Base-by-base conservation (phyloP, 192 early-diverging fungal species). In the Coemansia guatemalensis region DNA sequence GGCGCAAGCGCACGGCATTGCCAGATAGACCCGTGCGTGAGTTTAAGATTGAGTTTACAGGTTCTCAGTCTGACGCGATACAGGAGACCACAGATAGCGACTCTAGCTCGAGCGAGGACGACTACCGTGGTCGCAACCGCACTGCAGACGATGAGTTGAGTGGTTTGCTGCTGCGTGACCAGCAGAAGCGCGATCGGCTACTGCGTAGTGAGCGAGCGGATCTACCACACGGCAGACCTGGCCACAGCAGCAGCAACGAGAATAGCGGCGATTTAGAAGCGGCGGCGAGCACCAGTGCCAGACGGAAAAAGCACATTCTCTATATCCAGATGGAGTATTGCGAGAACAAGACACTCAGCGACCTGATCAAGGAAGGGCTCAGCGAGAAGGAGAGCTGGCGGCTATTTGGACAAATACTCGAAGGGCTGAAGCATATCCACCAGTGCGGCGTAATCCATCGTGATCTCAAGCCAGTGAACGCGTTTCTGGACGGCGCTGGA, bases 301-400 rank as follows among this genome's bases (percentile, higher is more conserved):
- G 33, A 20, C 55, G 54, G 12, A 65, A 76, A 49, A 58, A 62
- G 12, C 67, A 65, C 29, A 60, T 56, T 22, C 39, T 65, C 30
- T 68, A 96, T 63, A 98, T 98, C 53, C 95, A 98, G 71, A 98
- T 98, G 95, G 94, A 98, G 77, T 98, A 96, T 68, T 98, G 95
- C 69, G 95, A 98, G 67, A 88, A 93, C 55, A 92, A 93, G 61
- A 96, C 96, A 0, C 75, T 98, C 4, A 83, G 83, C 63, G 92
- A 96, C 63, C 64, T 93, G 22, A 91, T 98, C 59, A 86, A 90
- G 30, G 84, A 85, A 62, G 89, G 90, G 0, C 56, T 98, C 12
- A 87, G 89, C 51, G 86, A 89, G 25, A 86, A 95, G 49, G 89
- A 91, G 67, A 74, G 82, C 9, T 98, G 92, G 96, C 80, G 89